A percentile compares a stretch with the other conserved stretches of the same genome.
Evolutionary conservation across 352 stramenopile genomes (phyloP).

Genomic region (Phytophthora syringae): DNA sequence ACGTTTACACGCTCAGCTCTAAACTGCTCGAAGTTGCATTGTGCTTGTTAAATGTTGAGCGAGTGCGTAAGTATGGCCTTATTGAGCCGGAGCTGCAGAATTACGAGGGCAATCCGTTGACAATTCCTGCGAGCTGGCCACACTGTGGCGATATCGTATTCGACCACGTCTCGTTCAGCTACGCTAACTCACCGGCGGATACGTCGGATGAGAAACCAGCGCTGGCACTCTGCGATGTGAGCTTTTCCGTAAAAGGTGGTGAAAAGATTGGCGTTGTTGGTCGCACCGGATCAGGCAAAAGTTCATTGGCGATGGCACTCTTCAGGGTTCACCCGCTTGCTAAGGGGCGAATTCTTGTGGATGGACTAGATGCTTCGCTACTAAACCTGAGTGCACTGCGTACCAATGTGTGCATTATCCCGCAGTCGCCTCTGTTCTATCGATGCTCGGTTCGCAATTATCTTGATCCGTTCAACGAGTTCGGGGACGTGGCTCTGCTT

Average conservation of each 20-base stretch:
- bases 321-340: slow-evolving; percentile 51
- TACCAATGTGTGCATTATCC: slow-evolving; percentile 73
- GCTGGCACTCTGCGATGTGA: slow-evolving; percentile 55
- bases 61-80: slow-evolving; percentile 51
- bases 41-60: slow-evolving; percentile 46
- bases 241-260: slow-evolving; percentile 47
- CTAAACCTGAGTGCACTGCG: slow-evolving; percentile 49
- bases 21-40: slow-evolving; percentile 37
- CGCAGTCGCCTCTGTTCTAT: slow-evolving; percentile 94
- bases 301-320: slow-evolving; percentile 59
- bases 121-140: slow-evolving; percentile 34
- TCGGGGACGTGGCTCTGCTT: slow-evolving; percentile 63
- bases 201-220: slow-evolving; percentile 21
- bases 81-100: slow-evolving; percentile 36
- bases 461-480: slow-evolving; percentile 90
- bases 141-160: slow-evolving; percentile 44
- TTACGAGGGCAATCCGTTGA: slow-evolving; percentile 19
- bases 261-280: slow-evolving; percentile 69
- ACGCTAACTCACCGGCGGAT: slow-evolving; percentile 13
- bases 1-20: slow-evolving; percentile 40
- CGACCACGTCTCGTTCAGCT: slow-evolving; percentile 42
- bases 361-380: slow-evolving; percentile 82
- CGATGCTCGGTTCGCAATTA: slow-evolving; percentile 92
- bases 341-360: slow-evolving; percentile 83
- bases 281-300: slow-evolving; percentile 70